A percentile compares a stretch with the other conserved stretches of the same genome.
Conservation (phyloP, 192 early-diverging fungal species). For the Entomortierella chlamydospora region DNA sequence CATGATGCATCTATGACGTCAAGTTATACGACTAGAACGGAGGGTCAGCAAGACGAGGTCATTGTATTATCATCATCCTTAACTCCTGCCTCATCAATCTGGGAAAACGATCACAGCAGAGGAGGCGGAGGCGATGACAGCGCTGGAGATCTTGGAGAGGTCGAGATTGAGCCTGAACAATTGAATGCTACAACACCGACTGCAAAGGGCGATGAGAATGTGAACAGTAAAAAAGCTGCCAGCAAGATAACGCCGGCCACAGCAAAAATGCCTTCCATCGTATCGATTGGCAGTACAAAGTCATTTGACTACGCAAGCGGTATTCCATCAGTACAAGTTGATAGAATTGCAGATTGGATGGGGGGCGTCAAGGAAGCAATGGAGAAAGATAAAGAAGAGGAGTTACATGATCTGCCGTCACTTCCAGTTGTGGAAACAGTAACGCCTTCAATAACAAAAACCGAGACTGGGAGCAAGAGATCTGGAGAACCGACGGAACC, state of each 20-base stretch:
- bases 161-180: background rate
- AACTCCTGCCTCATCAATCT: constrained; percentile 7
- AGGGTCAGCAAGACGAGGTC: background rate
- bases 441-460: background rate
- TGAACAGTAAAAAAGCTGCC: background rate
- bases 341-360: constrained; percentile 19
- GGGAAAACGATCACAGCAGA: background rate
- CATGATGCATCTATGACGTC: background rate
- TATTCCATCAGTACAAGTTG: constrained; percentile 6
- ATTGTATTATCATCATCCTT: constrained; percentile 19
- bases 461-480: background rate
- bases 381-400: background rate
- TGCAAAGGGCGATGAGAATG: background rate
- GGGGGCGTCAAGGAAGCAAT: constrained; percentile 17
- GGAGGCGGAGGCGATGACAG: background rate
- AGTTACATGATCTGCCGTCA: too few species aligned
- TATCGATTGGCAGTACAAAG: constrained; percentile 14
- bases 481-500: background rate
- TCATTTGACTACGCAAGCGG: constrained; percentile 2
- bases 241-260: background rate
- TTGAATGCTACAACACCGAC: background rate
- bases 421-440: background rate
- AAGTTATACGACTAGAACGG: background rate
- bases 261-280: constrained; percentile 3
- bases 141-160: background rate